Conservation (phyloP, 2,329 filamentous ascomycete genomes). For the Diaporthe caulivora region DNA sequence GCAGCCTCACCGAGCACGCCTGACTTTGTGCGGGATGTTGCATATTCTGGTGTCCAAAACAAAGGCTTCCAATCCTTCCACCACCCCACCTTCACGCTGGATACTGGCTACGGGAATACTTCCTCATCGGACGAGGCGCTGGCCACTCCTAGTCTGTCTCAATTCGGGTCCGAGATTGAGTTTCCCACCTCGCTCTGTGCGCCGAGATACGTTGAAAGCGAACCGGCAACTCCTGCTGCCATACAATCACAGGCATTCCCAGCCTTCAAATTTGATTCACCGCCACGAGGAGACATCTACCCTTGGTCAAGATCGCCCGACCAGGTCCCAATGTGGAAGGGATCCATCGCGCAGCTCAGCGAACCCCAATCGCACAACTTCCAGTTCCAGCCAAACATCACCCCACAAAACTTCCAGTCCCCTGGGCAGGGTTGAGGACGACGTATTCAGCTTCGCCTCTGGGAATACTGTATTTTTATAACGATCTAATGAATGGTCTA, state of each 20-base stretch:
- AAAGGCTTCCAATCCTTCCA: slow-evolving; percentile 43
- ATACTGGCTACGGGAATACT: slow-evolving; percentile 48
- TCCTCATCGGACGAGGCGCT: slow-evolving; percentile 61
- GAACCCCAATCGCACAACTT: slow-evolving; percentile 56
- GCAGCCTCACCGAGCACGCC: slow-evolving; percentile 52
- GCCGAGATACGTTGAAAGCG: slow-evolving; percentile 62
- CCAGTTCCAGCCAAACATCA: slow-evolving; percentile 61
- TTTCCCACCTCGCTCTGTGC: slow-evolving; percentile 54
- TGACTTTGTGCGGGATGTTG: slow-evolving; percentile 52
- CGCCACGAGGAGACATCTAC: slow-evolving; percentile 55
- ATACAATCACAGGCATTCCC: slow-evolving; percentile 44
- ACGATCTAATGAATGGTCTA: slow-evolving; percentile 20
- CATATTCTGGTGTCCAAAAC: slow-evolving; percentile 37
- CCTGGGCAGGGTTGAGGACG: slow-evolving; percentile 28
- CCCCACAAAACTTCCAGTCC: slow-evolving; percentile 55
- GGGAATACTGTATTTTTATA: slow-evolving; percentile 22
- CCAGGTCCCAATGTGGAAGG: slow-evolving; percentile 35
- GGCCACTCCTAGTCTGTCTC: slow-evolving; percentile 59
- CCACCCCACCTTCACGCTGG: slow-evolving; percentile 46
- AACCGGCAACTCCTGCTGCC: slow-evolving; percentile 62
- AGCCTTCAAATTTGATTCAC: slow-evolving; percentile 65
- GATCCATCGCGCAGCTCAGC: slow-evolving; percentile 33
- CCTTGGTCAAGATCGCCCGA: slow-evolving; percentile 43
- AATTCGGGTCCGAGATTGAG: slow-evolving; percentile 61
- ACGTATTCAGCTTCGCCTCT: background rate